Evolutionary conservation across 768 basidiomycete species (phyloP), one percentile per base, ranked within the genome.

Genomic region (Boletus tylopilopsis): DNA sequence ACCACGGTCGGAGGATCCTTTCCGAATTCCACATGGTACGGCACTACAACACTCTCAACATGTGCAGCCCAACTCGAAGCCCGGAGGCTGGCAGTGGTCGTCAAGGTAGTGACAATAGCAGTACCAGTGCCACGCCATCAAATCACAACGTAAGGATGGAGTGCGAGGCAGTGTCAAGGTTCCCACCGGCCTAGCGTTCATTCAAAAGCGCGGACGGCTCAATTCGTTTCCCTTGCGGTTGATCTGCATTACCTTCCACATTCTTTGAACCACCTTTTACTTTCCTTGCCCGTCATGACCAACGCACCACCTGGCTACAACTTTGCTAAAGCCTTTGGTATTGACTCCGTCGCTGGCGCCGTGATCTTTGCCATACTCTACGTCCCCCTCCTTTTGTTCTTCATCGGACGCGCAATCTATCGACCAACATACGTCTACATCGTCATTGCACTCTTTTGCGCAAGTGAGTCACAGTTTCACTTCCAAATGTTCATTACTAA

Each of bases 331-430:
- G 42, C 35, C 25, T 50, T 15, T 47, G 68, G 63, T 43, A 70
- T 68, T 25, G 47, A 68, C 44, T 67, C 62, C 50, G 54, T 67
- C 54, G 63, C 63, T 47, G 62, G 57, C 54, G 63, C 68, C 33
- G 61, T 67, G 47, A 53, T 68, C 44, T 68, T 69, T 59, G 61
- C 68, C 16, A 15, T 63, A n/a, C 47, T 63, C 16, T 68, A 70
- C 45, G 39, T 46, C 18, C 67, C 67, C 7, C 41, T 70, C 47
- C 24, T 68, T 12, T 30, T 57, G 9, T 44, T 60, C 33, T 65
- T 59, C 53, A 34, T 65, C 38, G 43, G 15, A 21, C 57, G 53
- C 32, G 45, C 64, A 1, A 38, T 67, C 33, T 39, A 40, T 36
- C 55, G 59, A 12, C 60, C 62, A 10, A 66, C 64, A 19, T 68